A percentile compares a stretch with the other conserved stretches of the same genome.
These are phyloP conservation scores for Trichoderma sp. DNA, from an alignment of 2,329 filamentous ascomycete species.

Conservation along the genomic window DNA sequence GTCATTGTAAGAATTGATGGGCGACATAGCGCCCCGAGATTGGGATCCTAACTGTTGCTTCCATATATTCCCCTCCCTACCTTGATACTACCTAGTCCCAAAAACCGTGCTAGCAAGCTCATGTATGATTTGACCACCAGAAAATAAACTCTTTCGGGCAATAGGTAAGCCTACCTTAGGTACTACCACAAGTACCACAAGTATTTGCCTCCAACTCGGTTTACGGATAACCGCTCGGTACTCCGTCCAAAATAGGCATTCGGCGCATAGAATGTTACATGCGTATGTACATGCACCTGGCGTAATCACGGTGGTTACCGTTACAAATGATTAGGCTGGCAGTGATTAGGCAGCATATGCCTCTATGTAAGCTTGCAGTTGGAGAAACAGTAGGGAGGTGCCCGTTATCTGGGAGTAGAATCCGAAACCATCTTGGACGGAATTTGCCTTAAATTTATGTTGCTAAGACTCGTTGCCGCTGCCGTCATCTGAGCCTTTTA, in stretches of 20 bases:
- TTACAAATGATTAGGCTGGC: background rate
- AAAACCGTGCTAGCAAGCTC: background rate
- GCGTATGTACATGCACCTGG: background rate
- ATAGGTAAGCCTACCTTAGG: slow-evolving; percentile 1
- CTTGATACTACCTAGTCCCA: background rate
- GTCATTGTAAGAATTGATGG: background rate
- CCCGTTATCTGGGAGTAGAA: background rate
- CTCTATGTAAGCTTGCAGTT: background rate
- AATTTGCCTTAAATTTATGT: background rate
- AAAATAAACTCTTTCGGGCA: slow-evolving; percentile 6
- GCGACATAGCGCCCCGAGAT: background rate
- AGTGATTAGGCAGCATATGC: background rate
- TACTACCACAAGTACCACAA: no score
- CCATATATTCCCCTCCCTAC: background rate
- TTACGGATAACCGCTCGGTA: slow-evolving; percentile 6
- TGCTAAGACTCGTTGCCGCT: background rate
- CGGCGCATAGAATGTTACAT: background rate
- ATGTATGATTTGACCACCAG: background rate
- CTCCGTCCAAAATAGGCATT: slow-evolving; percentile 11
- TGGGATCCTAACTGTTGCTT: background rate
- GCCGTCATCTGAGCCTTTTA: background rate
- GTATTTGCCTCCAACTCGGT: slow-evolving; percentile 9
- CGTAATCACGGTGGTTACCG: background rate
- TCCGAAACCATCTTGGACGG: background rate
- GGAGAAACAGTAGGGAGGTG: background rate